Evolutionary conservation across 345 rosid species (phyloP), one percentile per base, ranked within the genome.

Genomic region (Hevea brasiliensis): DNA sequence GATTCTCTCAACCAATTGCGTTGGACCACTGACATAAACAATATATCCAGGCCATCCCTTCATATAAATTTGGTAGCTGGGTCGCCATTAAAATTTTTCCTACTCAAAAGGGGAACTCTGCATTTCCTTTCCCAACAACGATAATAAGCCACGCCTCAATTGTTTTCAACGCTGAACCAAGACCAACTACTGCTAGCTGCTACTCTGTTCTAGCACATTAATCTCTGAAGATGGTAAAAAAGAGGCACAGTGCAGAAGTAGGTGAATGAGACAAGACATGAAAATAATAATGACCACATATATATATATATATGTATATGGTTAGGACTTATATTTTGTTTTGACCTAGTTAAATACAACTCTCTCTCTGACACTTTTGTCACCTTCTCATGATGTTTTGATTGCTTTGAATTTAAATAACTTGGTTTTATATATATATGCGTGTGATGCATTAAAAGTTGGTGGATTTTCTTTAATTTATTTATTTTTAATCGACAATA

Each of bases 1-100:
- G 13, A 7, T 9, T 29, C 1, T 61, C 14, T 10, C 26, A 40
- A 62, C 67, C 17, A n/a, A n/a, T 32, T 32, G 37, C 37, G 48
- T 41, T 18, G 67, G 67, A 64, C 67, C 67, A 64, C 51, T 41
- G 51, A 64, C 67, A 64, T n/a, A 2, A 20, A 8, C 51, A 14
- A 47, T 20, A 47, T 20, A 40, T 63, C 11, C 23, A 29, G 47
- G 24, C 47, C 65, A 61, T 61, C 12, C 65, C 9, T 18, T 32
- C 8, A 2, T 3, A 37, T 63, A 64, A 64, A 62, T 62, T 41
- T 42, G 47, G 67, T 42, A 12, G 67, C 15, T 64, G 21, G 10
- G 23, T n/a, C 29, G 27, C 67, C 67, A 64, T 64, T 41, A 64
- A 64, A 32, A 42, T 64, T 64, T 51, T 18, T 64, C 0, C 20